Conservation (phyloP, 306 rosid species). For the Dryas alaskensis region DNA sequence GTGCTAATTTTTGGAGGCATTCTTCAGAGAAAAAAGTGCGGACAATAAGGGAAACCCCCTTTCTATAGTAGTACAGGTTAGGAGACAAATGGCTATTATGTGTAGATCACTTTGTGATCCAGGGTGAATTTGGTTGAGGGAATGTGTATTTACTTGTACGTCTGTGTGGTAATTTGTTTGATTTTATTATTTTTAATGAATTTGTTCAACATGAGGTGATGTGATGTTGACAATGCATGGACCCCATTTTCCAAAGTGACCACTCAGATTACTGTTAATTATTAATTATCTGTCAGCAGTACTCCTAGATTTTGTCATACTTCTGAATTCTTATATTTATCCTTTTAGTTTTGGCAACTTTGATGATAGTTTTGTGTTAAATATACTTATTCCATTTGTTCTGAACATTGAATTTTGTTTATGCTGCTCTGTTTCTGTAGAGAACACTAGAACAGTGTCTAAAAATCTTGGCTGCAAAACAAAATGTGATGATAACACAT, state of each 20-base stretch:
- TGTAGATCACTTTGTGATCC: neutral
- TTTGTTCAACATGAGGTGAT: neutral
- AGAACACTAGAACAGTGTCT: constrained; percentile 83
- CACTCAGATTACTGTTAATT: neutral
- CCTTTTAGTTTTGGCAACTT: neutral
- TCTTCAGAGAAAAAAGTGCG: neutral
- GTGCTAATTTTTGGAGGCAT: too few species aligned
- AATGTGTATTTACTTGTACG: neutral
- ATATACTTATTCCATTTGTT: neutral
- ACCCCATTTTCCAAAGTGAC: neutral
- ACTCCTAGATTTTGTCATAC: neutral
- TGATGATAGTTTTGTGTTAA: neutral
- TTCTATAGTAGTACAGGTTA: neutral
- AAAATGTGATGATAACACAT: constrained; percentile 33
- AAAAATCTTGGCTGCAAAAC: constrained; percentile 86
- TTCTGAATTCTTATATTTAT: neutral
- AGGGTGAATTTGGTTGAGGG: constrained; percentile 3
- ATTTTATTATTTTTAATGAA: neutral
- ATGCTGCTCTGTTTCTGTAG: constrained; percentile 42
- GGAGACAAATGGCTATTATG: constrained; percentile 2
- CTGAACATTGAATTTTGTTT: neutral
- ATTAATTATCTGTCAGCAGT: neutral
- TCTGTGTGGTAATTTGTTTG: neutral
- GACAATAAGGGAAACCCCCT: neutral
- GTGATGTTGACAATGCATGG: constrained; percentile 8